A percentile compares a stretch with the other conserved stretches of the same genome.
Conservation (phyloP, 176 grass and related monocot genomes). For the Triticum turgidum region DNA sequence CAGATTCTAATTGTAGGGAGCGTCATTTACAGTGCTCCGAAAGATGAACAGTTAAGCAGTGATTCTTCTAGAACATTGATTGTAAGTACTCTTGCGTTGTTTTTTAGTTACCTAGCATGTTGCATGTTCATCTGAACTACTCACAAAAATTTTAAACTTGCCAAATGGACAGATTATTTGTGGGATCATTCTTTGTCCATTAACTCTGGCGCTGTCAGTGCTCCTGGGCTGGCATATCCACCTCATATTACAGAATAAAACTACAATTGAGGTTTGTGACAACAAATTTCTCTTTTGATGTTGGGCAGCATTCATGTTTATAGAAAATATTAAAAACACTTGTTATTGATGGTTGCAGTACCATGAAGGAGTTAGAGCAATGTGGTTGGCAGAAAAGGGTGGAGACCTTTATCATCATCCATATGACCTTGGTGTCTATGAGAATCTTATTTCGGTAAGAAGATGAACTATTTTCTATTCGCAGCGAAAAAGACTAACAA, state of each 20-base stretch:
- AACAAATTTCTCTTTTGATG: slow-evolving; percentile 3
- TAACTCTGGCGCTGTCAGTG: slow-evolving; percentile 67
- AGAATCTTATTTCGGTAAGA: slow-evolving; percentile 88
- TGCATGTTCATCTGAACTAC: slow-evolving; percentile 16
- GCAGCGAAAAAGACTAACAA: background rate
- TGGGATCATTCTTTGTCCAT: slow-evolving; percentile 70
- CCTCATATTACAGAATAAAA: slow-evolving; percentile 95
- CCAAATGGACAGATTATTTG: slow-evolving; percentile 70
- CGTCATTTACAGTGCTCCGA: slow-evolving; percentile 47
- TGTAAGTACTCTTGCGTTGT: slow-evolving; percentile 50
- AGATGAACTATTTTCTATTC: background rate
- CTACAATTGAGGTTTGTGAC: slow-evolving; percentile 84
- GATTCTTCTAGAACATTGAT: slow-evolving; percentile 78
- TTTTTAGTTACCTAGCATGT: slow-evolving; percentile 15
- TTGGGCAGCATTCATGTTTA: slow-evolving; percentile 1
- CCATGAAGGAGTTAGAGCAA: slow-evolving; percentile 93
- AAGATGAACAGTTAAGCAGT: slow-evolving; percentile 58
- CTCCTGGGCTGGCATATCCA: slow-evolving; percentile 91
- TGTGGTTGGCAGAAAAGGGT: slow-evolving; percentile 94
- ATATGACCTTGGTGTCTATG: slow-evolving; percentile 82
- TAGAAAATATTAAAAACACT: slow-evolving; percentile 16
- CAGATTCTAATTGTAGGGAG: slow-evolving; percentile 80
- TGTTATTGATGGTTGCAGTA: slow-evolving; percentile 59
- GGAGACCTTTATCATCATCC: slow-evolving; percentile 85
- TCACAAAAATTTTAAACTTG: background rate